phyloP scores from a whole-genome alignment of 2,329 filamentous ascomycete species.

The Aaosphaeria pasadenensis region DNA sequence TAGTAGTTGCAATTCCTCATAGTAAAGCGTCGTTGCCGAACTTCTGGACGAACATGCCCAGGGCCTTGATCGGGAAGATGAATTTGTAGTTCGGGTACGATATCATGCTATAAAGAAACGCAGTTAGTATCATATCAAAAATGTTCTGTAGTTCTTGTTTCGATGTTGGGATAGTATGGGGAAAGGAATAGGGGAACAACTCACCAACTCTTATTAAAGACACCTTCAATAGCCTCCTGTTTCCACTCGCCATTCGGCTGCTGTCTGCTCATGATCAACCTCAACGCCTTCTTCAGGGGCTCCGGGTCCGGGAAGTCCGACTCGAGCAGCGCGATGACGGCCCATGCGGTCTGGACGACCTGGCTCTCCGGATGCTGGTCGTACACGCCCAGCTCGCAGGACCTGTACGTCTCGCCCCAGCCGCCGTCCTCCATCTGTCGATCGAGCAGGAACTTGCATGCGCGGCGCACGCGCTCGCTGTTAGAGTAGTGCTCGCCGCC shows the following conservation, averaged over 20 bases:
- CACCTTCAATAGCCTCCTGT: constrained; percentile 93
- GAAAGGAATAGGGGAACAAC: constrained; percentile 26
- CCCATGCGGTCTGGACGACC: constrained; percentile 95
- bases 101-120: constrained; percentile 70
- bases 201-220: constrained; percentile 96
- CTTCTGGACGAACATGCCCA: constrained; percentile 74
- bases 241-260: constrained; percentile 88
- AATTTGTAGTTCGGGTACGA: constrained; percentile 99
- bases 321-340: constrained; percentile 75
- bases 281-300: constrained; percentile 70
- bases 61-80: constrained; percentile 86
- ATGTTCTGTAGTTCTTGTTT: constrained; percentile 6
- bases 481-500: constrained; percentile 79
- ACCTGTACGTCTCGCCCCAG: constrained; percentile 93
- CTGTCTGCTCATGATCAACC: constrained; percentile 81
- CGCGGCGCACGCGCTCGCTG: constrained; percentile 66
- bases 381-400: constrained; percentile 75
- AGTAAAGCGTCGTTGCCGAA: constrained; percentile 21
- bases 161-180: constrained; percentile 1
- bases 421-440: constrained; percentile 87
- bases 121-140: background rate
- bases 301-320: constrained; percentile 75
- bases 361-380: constrained; percentile 76
- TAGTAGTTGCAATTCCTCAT: too few relatives aligned
- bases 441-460: constrained; percentile 80